These are phyloP conservation scores for Choiromyces venosus DNA, from an alignment of 495 filamentous ascomycete genomes.

Conservation along the genomic window DNA sequence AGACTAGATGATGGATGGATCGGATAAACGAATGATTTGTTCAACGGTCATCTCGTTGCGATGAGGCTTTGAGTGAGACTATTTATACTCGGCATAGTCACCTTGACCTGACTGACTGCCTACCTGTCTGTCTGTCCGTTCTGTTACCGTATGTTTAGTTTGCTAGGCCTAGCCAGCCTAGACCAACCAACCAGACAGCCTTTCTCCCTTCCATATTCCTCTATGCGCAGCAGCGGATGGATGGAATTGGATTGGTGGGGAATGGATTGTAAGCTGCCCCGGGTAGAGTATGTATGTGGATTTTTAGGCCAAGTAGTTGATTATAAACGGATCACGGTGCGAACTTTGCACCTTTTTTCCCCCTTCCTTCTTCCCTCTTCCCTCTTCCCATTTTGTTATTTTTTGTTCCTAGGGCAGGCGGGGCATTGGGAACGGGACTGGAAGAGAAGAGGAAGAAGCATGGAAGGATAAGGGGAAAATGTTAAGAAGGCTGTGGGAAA, in stretches of 20 bases:
- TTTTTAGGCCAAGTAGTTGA: neutral
- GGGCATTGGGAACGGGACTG: neutral
- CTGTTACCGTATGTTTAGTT: neutral
- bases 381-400: neutral
- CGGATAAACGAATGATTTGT: slow-evolving; percentile 3
- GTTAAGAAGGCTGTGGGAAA: neutral
- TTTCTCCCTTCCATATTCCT: neutral
- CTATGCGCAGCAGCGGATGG: neutral
- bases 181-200: neutral
- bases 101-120: neutral
- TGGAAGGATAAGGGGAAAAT: slow-evolving; percentile 1
- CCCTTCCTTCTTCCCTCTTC: neutral
- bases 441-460: neutral
- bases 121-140: neutral
- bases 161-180: neutral
- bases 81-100: neutral
- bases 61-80: neutral
- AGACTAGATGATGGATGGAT: neutral
- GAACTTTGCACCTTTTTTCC: neutral
- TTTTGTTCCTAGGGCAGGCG: neutral
- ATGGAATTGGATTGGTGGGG: neutral
- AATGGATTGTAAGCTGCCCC: neutral
- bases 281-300: neutral
- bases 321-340: neutral
- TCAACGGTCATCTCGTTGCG: slow-evolving; percentile 4